phyloP scores from a whole-genome alignment of 1,284 basidiomycete species.

The Lignosus rhinocerotis region DNA sequence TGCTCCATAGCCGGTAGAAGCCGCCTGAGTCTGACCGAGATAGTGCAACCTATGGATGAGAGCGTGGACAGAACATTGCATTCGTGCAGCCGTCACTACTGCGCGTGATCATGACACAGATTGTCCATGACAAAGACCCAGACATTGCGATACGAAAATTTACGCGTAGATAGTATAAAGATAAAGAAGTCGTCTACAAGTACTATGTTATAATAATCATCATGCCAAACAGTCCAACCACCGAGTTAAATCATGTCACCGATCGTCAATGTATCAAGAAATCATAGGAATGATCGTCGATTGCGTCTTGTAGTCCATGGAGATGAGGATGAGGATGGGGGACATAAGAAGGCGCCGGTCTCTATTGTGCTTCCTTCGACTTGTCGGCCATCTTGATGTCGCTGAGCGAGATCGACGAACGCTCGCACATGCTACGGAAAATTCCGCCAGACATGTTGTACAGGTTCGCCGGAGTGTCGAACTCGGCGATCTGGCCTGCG shows the following conservation, averaged over 20 bases:
- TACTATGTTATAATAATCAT: neutral
- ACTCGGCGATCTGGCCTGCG: constrained; percentile 65
- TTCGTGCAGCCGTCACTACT: too few species aligned
- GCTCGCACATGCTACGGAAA: constrained; percentile 75
- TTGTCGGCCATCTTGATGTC: constrained; percentile 54
- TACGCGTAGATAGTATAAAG: neutral
- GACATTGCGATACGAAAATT: too few species aligned
- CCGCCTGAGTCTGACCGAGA: too few species aligned
- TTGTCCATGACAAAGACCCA: neutral
- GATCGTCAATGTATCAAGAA: neutral
- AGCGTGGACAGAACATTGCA: too few species aligned
- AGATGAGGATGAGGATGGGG: neutral
- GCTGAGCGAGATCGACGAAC: constrained; percentile 66
- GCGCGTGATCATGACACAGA: too few species aligned
- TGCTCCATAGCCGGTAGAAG: too few species aligned
- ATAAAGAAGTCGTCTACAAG: neutral
- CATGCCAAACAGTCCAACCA: neutral
- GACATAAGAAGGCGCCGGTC: neutral
- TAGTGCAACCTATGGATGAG: too few species aligned
- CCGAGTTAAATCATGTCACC: neutral
- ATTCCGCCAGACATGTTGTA: constrained; percentile 58
- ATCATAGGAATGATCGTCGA: neutral
- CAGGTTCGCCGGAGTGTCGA: constrained; percentile 72
- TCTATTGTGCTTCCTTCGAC: constrained; percentile 19
- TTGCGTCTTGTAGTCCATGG: neutral